These are phyloP conservation scores for Microstroma glucosiphilum DNA, from an alignment of 1,284 basidiomycete genomes.

Conservation along the genomic window DNA sequence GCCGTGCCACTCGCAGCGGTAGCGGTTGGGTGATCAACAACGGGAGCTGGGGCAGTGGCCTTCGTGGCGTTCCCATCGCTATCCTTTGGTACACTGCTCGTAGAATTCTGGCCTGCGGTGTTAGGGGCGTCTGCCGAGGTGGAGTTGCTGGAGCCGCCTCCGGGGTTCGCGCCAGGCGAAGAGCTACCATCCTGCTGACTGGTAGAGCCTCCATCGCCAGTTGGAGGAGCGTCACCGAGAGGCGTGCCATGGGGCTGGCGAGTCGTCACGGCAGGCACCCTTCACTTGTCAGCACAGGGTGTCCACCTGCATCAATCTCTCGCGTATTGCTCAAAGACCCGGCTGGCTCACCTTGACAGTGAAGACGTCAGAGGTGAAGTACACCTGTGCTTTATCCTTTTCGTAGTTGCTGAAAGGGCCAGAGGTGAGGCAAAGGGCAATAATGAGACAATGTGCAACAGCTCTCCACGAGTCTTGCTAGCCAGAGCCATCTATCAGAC, in stretches of 20 bases:
- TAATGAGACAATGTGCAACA: background rate
- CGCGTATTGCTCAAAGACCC: background rate
- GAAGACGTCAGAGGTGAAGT: background rate
- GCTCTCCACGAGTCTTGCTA: background rate
- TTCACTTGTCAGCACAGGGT: background rate
- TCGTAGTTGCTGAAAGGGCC: background rate
- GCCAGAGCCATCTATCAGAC: background rate
- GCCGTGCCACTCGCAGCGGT: background rate
- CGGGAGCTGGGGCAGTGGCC: no score
- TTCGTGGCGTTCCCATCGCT: no score
- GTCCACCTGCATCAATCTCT: no score
- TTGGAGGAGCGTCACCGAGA: background rate
- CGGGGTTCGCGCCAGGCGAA: background rate
- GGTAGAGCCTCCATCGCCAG: background rate
- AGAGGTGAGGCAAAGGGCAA: background rate
- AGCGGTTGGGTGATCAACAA: no score
- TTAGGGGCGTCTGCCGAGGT: no score
- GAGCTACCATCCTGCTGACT: background rate
- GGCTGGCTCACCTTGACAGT: constrained; percentile 6
- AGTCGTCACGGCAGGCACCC: background rate
- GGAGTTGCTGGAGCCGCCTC: background rate
- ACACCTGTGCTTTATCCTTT: background rate
- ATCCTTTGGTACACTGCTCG: no score
- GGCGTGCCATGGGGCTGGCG: background rate
- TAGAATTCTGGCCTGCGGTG: no score